phyloP scores from a whole-genome alignment of 805 yeast genomes.

The Torulaspora maleeae region DNA sequence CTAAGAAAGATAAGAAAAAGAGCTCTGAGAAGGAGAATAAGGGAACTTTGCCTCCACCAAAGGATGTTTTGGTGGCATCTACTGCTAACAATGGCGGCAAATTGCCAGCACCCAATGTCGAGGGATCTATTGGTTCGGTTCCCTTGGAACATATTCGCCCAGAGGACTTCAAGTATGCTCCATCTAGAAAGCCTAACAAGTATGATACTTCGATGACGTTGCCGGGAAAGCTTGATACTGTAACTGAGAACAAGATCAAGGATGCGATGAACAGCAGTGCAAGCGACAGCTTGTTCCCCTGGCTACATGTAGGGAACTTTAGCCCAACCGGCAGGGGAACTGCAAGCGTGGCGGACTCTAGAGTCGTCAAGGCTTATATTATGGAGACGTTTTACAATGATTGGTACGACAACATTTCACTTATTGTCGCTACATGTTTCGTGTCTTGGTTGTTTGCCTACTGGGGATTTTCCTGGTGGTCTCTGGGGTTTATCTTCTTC shows the following conservation, averaged over 20 bases:
- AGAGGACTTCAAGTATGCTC: conserved; percentile 17
- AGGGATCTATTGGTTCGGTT: conserved; percentile 30
- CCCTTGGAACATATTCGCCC: conserved; percentile 32
- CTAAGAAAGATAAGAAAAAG: not conserved
- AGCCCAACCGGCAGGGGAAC: conserved; percentile 19
- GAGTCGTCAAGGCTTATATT: conserved; percentile 52
- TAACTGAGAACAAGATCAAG: conserved; percentile 15
- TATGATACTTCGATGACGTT: conserved; percentile 31
- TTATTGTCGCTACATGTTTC: conserved; percentile 65
- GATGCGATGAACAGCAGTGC: conserved; percentile 15
- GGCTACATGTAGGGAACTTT: conserved; percentile 36
- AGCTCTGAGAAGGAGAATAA: not conserved
- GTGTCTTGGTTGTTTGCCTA: conserved; percentile 66
- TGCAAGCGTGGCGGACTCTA: conserved; percentile 24
- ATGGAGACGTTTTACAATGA: conserved; percentile 67
- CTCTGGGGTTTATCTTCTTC: conserved; percentile 54
- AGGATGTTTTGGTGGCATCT: conserved; percentile 24
- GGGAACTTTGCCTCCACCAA: conserved; percentile 2
- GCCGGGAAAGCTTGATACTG: conserved; percentile 21
- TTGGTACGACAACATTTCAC: conserved; percentile 62
- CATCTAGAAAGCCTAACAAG: conserved; percentile 27
- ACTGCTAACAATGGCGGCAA: conserved; percentile 20
- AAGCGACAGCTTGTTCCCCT: conserved; percentile 32
- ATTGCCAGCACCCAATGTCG: conserved; percentile 25
- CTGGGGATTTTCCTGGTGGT: conserved; percentile 59